These are phyloP conservation scores for Saturnispora mendoncae DNA, from an alignment of 805 yeast species.

Conservation along the genomic window DNA sequence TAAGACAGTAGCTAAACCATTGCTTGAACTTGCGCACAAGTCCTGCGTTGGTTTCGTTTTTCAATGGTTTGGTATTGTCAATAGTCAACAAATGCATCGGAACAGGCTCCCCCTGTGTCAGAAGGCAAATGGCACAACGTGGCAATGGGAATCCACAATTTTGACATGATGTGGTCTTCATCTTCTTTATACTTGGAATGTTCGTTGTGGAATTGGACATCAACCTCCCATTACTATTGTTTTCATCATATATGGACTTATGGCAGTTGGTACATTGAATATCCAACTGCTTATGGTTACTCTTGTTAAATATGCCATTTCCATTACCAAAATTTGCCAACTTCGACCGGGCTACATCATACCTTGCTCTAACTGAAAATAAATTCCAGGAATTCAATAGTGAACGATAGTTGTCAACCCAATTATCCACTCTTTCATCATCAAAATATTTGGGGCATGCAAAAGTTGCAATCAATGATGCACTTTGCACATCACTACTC, in stretches of 20 bases:
- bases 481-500: slow-evolving; percentile 87
- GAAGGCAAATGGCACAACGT: slow-evolving; percentile 79
- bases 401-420: slow-evolving; percentile 65
- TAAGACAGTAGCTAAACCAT: slow-evolving; percentile 88
- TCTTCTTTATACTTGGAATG: slow-evolving; percentile 1
- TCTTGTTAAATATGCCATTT: slow-evolving; percentile 32
- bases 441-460: slow-evolving; percentile 78
- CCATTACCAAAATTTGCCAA: slow-evolving; percentile 49
- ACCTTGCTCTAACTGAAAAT: slow-evolving; percentile 70
- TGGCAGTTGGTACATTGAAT: slow-evolving; percentile 80
- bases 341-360: slow-evolving; percentile 70
- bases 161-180: slow-evolving; percentile 42
- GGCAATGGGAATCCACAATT: slow-evolving; percentile 86
- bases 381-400: slow-evolving; percentile 74
- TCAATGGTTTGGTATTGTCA: neutral
- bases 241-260: slow-evolving; percentile 43
- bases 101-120: slow-evolving; percentile 64
- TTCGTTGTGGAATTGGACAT: slow-evolving; percentile 2
- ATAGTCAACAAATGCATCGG: slow-evolving; percentile 27
- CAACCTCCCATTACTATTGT: neutral
- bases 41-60: neutral
- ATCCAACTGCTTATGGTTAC: slow-evolving; percentile 65
- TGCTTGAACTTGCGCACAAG: slow-evolving; percentile 45
- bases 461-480: slow-evolving; percentile 68
- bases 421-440: slow-evolving; percentile 63